Conservation (phyloP, 768 basidiomycete species). For the Tylopilus plumbeoviolaceoides region DNA sequence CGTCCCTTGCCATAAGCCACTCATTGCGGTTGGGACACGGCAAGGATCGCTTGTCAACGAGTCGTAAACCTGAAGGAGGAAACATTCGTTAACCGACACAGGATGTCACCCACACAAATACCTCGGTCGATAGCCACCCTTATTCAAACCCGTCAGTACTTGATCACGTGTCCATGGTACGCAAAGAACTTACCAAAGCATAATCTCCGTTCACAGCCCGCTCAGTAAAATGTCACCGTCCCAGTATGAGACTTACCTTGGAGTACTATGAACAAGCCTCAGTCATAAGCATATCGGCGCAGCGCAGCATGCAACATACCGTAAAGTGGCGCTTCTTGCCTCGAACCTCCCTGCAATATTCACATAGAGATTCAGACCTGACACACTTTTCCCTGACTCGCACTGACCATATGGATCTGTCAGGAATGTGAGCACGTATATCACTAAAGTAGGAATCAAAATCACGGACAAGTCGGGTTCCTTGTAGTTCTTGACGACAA, state of each 20-base stretch:
- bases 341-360: constrained; percentile 75
- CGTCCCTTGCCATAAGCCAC: constrained; percentile 77
- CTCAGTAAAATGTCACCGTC: constrained; percentile 6
- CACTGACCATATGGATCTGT: constrained; percentile 77
- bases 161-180: too few species aligned
- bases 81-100: background rate
- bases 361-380: constrained; percentile 21
- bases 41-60: too few species aligned
- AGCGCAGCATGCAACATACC: constrained; percentile 37
- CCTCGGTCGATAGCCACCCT: constrained; percentile 97
- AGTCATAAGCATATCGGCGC: background rate
- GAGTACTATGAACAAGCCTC: constrained; percentile 55
- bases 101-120: constrained; percentile 9
- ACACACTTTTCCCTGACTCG: constrained; percentile 24
- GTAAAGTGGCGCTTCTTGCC: constrained; percentile 83
- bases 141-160: constrained; percentile 4
- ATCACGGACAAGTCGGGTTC: constrained; percentile 73
- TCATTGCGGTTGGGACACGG: constrained; percentile 70
- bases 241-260: constrained; percentile 46
- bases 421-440: constrained; percentile 1
- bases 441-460: background rate
- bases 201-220: constrained; percentile 47
- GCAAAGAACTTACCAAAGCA: constrained; percentile 73
- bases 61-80: constrained; percentile 57
- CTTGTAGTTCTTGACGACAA: constrained; percentile 67